Evolutionary conservation across 2,329 filamentous ascomycete genomes (phyloP), one percentile per base, ranked within the genome.

Genomic region (Colletotrichum musae): DNA sequence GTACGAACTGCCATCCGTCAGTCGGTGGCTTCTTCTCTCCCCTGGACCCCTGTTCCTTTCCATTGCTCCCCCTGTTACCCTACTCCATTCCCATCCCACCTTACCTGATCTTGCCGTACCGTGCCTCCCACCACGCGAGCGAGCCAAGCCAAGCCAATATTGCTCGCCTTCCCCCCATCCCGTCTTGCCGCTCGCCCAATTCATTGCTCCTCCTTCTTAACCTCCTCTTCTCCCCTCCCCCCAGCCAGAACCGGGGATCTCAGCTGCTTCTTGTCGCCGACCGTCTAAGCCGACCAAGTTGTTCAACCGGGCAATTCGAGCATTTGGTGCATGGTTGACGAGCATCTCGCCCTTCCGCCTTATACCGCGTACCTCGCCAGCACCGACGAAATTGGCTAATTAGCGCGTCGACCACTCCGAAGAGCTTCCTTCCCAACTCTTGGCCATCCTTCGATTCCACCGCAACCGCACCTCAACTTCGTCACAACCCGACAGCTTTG

Each of bases 101-200:
- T 48, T 65, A 36, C 32, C 32, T 36, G 32, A 36, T 36, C 21
- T 41, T 63, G 16, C 48, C 60, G n/a, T 41, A 57, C 26, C 15
- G 50, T 57, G 59, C 57, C 47, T 54, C 47, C 41, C 39, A 57
- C 24, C 60, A 64, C 52, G 61, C 65, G 52, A 58, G 54, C 65
- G 54, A 68, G 61, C 66, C 54, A 64, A 12, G 65, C 60, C 59
- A 59, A 68, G 61, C 61, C 54, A 64, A 69, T 69, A 60, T 65
- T 69, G 66, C 54, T 69, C 51, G 58, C 64, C 26, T 18, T 28
- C 10, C 10, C 32, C 32, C 32, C 66, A 64, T 64, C 52, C 51
- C 48, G 39, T 48, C 65, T 36, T 32, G 32, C 52, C 58, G 41
- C n/a, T 18, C 45, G 21, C n/a, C 36, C 58, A 45, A 52, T 53